Conservation (phyloP, 1,139 yeast species). For the Pichia sp. region DNA sequence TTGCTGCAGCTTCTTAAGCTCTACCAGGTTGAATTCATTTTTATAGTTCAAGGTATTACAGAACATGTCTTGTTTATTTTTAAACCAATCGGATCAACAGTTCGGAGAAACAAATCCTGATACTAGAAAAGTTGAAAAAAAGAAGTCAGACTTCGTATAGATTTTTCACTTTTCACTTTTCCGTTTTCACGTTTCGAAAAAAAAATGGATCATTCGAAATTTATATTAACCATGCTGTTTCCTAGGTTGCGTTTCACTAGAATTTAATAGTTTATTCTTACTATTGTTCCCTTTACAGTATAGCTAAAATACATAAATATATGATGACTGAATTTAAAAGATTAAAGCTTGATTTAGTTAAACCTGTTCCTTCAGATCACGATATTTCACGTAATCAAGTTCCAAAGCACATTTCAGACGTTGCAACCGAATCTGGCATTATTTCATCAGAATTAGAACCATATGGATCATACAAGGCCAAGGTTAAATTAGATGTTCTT, state of each 20-base stretch:
- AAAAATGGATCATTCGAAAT: too few species aligned
- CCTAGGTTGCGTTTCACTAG: too few species aligned
- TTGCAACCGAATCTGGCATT: conserved; percentile 83
- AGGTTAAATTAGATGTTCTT: conserved; percentile 68
- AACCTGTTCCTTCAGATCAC: conserved; percentile 90
- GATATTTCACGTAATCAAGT: conserved; percentile 86
- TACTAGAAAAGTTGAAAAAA: too few species aligned
- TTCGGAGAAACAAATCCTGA: neutral
- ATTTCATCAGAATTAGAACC: conserved; percentile 80
- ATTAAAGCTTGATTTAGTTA: conserved; percentile 55
- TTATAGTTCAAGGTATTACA: too few species aligned
- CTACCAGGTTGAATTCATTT: too few species aligned
- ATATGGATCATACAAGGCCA: conserved; percentile 89
- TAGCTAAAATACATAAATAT: neutral
- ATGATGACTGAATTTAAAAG: conserved; percentile 29
- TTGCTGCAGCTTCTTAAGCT: too few species aligned
- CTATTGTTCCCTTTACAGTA: too few species aligned
- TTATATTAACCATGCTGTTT: neutral
- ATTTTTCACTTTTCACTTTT: too few species aligned
- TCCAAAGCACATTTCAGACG: conserved; percentile 76
- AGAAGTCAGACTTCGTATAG: neutral
- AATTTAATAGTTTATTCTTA: too few species aligned
- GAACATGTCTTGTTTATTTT: too few species aligned
- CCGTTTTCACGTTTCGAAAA: too few species aligned
- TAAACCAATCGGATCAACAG: neutral